Conservation (phyloP, 1,284 basidiomycete genomes). For the Ganoderma lingzhi region DNA sequence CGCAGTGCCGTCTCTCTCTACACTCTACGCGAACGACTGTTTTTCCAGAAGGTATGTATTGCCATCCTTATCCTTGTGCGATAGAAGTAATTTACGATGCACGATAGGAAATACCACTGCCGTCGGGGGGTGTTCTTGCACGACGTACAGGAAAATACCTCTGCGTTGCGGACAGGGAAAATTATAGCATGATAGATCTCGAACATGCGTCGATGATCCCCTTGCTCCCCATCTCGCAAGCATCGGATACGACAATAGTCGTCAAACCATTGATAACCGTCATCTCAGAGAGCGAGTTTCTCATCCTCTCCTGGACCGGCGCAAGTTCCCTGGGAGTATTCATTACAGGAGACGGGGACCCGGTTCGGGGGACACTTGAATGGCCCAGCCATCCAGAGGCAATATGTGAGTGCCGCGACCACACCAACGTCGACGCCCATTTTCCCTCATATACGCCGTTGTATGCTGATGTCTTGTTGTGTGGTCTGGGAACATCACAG, state of each 20-base stretch:
- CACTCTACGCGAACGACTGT: conserved; percentile 65
- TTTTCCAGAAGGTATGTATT: conserved; percentile 63
- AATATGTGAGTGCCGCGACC: conserved; percentile 65
- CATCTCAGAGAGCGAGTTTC: conserved; percentile 81
- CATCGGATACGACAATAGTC: conserved; percentile 47
- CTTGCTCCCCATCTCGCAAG: conserved; percentile 82
- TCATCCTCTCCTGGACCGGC: conserved; percentile 82
- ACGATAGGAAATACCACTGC: conserved; percentile 82
- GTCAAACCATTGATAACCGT: conserved; percentile 81
- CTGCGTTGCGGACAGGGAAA: conserved; percentile 76
- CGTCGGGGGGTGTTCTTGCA: conserved; percentile 66
- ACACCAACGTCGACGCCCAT: neutral
- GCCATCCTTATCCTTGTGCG: neutral
- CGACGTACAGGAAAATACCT: conserved; percentile 72
- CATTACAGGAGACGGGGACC: conserved; percentile 84
- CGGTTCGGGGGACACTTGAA: conserved; percentile 87
- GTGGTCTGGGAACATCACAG: conserved; percentile 47
- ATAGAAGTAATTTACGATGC: neutral
- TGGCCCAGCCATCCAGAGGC: conserved; percentile 84
- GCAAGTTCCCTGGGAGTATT: conserved; percentile 84
- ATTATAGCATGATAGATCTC: conserved; percentile 84
- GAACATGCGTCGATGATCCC: conserved; percentile 71
- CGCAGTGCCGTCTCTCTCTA: conserved; percentile 74
- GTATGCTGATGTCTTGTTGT: neutral
- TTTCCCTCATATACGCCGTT: neutral